phyloP scores from a whole-genome alignment of 371 early-diverging fungal genomes.

The Capillidium heterosporum region DNA sequence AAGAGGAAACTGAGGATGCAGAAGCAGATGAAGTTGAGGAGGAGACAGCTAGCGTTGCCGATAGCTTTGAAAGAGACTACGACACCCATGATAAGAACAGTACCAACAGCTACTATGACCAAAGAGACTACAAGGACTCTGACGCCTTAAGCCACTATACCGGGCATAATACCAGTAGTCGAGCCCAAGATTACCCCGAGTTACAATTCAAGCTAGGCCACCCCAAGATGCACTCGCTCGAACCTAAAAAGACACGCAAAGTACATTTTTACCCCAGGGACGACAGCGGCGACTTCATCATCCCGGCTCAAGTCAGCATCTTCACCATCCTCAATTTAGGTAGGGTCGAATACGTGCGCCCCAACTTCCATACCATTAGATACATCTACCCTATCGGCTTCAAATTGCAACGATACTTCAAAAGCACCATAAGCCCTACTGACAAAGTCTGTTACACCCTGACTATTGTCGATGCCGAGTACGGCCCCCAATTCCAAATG shows the following conservation, averaged over 20 bases:
- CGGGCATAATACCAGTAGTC: not conserved
- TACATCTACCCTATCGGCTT: constrained; percentile 92
- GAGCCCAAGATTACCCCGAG: not conserved
- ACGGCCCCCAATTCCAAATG: not conserved
- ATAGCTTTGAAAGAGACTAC: not conserved
- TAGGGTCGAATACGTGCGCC: constrained; percentile 52
- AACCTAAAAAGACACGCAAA: not conserved
- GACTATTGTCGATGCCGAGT: not conserved
- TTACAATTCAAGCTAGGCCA: not conserved
- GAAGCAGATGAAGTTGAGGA: no score
- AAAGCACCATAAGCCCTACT: not conserved
- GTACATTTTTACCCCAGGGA: constrained; percentile 14
- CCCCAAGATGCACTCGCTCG: not conserved
- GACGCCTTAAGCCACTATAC: not conserved
- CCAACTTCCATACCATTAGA: constrained; percentile 71
- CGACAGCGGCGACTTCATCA: constrained; percentile 42
- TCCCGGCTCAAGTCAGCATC: constrained; percentile 68
- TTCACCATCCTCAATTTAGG: constrained; percentile 61
- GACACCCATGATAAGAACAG: not conserved
- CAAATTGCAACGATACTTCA: constrained; percentile 28
- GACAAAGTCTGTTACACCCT: constrained; percentile 4
- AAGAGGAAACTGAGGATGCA: no score
- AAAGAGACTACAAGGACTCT: not conserved
- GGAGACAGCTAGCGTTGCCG: not conserved
- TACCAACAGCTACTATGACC: not conserved